These are phyloP conservation scores for Picochlorum costavermella DNA, from an alignment of 139 green algal species.

Conservation along the genomic window DNA sequence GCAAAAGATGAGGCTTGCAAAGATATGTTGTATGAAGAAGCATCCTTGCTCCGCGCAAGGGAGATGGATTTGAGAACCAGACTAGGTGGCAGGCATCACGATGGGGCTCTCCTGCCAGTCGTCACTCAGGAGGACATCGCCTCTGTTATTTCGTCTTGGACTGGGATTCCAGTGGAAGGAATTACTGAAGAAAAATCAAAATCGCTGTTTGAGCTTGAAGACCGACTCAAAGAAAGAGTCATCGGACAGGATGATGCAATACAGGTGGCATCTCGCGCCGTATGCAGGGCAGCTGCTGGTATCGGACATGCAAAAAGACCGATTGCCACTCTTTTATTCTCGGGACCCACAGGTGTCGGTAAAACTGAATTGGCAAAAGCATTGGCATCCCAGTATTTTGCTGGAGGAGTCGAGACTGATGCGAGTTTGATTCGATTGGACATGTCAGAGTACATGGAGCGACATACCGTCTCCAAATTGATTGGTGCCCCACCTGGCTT, in stretches of 20 bases:
- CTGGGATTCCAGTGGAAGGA: slow-evolving; percentile 52
- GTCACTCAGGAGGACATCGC: slow-evolving; percentile 78
- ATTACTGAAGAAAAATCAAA: slow-evolving; percentile 51
- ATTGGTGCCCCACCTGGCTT: slow-evolving; percentile 65
- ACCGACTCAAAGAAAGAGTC: slow-evolving; percentile 40
- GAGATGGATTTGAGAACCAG: slow-evolving; percentile 45
- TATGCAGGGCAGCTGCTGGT: slow-evolving; percentile 45
- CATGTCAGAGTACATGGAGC: slow-evolving; percentile 98
- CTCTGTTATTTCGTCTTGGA: slow-evolving; percentile 70
- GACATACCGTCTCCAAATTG: slow-evolving; percentile 72
- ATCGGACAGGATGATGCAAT: slow-evolving; percentile 70
- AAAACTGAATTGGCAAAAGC: slow-evolving; percentile 75
- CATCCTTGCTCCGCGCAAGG: slow-evolving; percentile 54
- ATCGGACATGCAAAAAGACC: slow-evolving; percentile 55
- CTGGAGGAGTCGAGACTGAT: not conserved
- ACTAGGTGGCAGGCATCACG: slow-evolving; percentile 11
- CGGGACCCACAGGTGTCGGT: slow-evolving; percentile 71
- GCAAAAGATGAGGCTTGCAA: slow-evolving; percentile 20
- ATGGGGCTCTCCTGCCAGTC: slow-evolving; percentile 38
- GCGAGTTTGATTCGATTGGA: slow-evolving; percentile 81
- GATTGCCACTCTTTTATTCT: slow-evolving; percentile 68
- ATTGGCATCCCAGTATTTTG: slow-evolving; percentile 42
- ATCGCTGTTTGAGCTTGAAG: slow-evolving; percentile 42
- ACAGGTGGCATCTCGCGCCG: slow-evolving; percentile 36
- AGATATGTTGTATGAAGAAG: slow-evolving; percentile 80